Conservation (phyloP, 202 grass and related monocot genomes). For the Panicum hallii region DNA sequence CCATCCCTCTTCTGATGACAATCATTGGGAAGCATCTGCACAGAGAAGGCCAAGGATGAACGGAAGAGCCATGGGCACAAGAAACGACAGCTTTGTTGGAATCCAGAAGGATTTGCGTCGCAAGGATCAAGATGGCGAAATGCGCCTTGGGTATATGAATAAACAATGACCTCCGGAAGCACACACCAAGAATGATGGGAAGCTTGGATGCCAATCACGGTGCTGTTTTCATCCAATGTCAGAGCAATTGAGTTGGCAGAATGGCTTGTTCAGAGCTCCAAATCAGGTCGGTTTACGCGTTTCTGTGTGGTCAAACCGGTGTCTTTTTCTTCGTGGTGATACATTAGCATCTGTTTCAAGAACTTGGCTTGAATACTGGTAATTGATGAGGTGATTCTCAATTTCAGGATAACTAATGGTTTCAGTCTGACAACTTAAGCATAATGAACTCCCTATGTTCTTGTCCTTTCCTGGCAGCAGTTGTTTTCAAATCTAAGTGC, state of each 20-base stretch:
- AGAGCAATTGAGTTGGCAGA: constrained; percentile 35
- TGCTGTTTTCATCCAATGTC: constrained; percentile 24
- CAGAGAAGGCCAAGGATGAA: constrained; percentile 16
- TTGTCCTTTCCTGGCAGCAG: constrained; percentile 36
- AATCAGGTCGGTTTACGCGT: neutral
- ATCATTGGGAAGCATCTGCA: constrained; percentile 50
- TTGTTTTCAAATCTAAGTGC: constrained; percentile 44
- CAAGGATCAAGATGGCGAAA: constrained; percentile 44
- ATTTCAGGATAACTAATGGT: constrained; percentile 25
- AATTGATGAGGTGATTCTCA: constrained; percentile 9
- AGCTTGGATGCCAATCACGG: neutral
- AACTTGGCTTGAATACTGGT: neutral
- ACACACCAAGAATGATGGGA: neutral
- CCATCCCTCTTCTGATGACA: constrained; percentile 40
- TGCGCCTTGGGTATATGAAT: constrained; percentile 7
- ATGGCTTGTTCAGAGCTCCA: constrained; percentile 2
- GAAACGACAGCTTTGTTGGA: constrained; percentile 43
- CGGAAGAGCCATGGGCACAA: constrained; percentile 36
- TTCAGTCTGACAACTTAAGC: constrained; percentile 40
- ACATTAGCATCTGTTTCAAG: neutral
- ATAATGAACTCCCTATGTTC: constrained; percentile 21
- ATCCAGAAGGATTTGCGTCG: constrained; percentile 41
- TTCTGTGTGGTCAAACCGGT: neutral
- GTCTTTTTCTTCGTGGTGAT: neutral
- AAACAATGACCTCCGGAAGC: constrained; percentile 48